A percentile compares a stretch with the other conserved stretches of the same genome.
phyloP scores from a whole-genome alignment of 176 grass and related monocot species.

The Carex littledalei region DNA sequence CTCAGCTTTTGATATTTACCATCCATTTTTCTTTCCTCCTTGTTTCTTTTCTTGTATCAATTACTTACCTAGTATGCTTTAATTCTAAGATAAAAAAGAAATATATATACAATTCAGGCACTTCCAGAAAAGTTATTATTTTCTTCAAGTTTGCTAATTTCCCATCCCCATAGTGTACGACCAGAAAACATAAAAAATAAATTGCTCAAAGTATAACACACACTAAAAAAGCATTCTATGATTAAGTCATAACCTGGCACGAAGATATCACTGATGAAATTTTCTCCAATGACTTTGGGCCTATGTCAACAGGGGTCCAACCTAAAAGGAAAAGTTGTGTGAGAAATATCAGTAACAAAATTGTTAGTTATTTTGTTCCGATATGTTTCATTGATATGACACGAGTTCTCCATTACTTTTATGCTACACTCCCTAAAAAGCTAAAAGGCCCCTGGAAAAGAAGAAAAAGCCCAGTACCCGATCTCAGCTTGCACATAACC shows the following conservation, averaged over 20 bases:
- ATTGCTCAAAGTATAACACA: neutral
- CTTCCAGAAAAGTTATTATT: neutral
- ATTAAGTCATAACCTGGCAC: slow-evolving; percentile 50
- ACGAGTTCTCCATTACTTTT: neutral
- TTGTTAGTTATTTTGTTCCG: neutral
- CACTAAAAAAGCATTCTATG: slow-evolving; percentile 7
- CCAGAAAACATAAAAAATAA: neutral
- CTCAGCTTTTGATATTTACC: neutral
- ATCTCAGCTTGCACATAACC: neutral
- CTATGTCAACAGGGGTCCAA: slow-evolving; percentile 78
- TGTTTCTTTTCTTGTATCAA: slow-evolving; percentile 2
- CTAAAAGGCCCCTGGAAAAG: neutral
- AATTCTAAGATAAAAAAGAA: neutral
- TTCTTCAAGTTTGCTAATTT: neutral
- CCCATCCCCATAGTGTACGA: neutral
- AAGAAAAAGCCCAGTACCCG: neutral
- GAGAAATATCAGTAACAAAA: neutral
- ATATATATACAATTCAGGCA: slow-evolving; percentile 3
- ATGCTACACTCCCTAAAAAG: neutral
- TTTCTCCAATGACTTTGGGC: slow-evolving; percentile 70
- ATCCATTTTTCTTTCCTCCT: neutral
- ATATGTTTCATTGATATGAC: neutral
- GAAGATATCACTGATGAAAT: slow-evolving; percentile 48
- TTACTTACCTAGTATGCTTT: neutral
- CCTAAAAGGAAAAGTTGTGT: slow-evolving; percentile 31